A percentile compares a stretch with the other conserved stretches of the same genome.
Conservation (phyloP, 2,329 filamentous ascomycete species). For the Biscogniauxia marginata region DNA sequence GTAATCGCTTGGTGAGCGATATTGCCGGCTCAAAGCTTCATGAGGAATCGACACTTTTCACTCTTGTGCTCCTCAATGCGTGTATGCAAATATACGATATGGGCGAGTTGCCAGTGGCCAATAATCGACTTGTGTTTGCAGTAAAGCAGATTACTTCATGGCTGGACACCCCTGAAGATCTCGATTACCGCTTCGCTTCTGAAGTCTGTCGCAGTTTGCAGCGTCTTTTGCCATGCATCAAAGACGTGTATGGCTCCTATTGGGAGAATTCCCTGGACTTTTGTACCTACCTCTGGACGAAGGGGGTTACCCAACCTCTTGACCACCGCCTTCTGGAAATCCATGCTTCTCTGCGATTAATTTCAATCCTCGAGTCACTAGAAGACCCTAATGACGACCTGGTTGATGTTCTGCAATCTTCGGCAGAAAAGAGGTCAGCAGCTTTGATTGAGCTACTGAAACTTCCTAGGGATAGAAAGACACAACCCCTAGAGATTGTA, state of each 20-base stretch:
- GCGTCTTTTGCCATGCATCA: slow-evolving; percentile 68
- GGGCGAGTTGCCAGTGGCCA: slow-evolving; percentile 55
- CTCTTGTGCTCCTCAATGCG: slow-evolving; percentile 54
- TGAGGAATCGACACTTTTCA: slow-evolving; percentile 45
- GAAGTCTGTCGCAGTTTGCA: slow-evolving; percentile 57
- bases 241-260: slow-evolving; percentile 82
- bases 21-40: slow-evolving; percentile 48
- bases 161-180: slow-evolving; percentile 52
- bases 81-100: slow-evolving; percentile 51
- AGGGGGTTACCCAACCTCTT: slow-evolving; percentile 39
- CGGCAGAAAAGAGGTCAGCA: slow-evolving; percentile 52
- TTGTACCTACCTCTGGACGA: slow-evolving; percentile 57
- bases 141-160: slow-evolving; percentile 75
- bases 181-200: slow-evolving; percentile 45
- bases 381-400: slow-evolving; percentile 84
- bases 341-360: slow-evolving; percentile 71
- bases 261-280: slow-evolving; percentile 69
- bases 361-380: slow-evolving; percentile 60
- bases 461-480: slow-evolving; percentile 40
- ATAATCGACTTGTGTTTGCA: slow-evolving; percentile 76
- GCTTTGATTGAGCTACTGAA: slow-evolving; percentile 65
- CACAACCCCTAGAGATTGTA: slow-evolving; percentile 71
- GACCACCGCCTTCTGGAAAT: slow-evolving; percentile 60
- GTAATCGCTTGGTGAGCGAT: slow-evolving; percentile 61
- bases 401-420: slow-evolving; percentile 66